Conservation (phyloP, 257 asterid genomes). For the Striga asiatica region DNA sequence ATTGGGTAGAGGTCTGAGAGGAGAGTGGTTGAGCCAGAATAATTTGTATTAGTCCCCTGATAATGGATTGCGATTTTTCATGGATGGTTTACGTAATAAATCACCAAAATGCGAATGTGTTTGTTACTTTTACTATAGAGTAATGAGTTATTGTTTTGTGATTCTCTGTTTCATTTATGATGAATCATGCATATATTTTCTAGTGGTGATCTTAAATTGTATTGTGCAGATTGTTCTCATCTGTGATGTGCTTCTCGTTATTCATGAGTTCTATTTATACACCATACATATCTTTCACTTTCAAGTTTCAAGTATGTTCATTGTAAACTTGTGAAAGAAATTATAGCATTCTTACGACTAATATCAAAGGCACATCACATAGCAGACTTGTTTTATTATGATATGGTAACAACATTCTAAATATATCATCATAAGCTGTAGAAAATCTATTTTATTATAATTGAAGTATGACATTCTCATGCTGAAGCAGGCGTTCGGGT, state of each 20-base stretch:
- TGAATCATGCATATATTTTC: background rate
- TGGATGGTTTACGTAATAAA: background rate
- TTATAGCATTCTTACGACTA: background rate
- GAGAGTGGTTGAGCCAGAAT: background rate
- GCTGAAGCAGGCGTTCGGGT: too few species aligned
- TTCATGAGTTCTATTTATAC: too few species aligned
- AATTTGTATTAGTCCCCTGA: slow-evolving; percentile 11
- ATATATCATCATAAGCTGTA: background rate
- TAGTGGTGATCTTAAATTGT: background rate
- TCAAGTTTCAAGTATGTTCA: too few species aligned
- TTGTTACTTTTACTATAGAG: too few species aligned
- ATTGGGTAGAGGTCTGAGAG: slow-evolving; percentile 2
- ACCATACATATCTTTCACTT: too few species aligned
- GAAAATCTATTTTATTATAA: too few species aligned
- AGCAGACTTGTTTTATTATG: background rate
- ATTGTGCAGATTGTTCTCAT: background rate
- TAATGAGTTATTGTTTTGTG: background rate
- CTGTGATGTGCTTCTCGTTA: too few species aligned
- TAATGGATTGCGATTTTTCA: slow-evolving; percentile 12
- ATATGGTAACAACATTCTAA: background rate
- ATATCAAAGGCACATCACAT: background rate
- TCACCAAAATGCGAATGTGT: background rate
- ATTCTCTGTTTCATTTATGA: background rate
- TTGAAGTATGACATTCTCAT: background rate
- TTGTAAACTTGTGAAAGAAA: too few species aligned